Evolutionary conservation across 768 basidiomycete species (phyloP).

Genomic region (Naganishia vaughanmartiniae): DNA sequence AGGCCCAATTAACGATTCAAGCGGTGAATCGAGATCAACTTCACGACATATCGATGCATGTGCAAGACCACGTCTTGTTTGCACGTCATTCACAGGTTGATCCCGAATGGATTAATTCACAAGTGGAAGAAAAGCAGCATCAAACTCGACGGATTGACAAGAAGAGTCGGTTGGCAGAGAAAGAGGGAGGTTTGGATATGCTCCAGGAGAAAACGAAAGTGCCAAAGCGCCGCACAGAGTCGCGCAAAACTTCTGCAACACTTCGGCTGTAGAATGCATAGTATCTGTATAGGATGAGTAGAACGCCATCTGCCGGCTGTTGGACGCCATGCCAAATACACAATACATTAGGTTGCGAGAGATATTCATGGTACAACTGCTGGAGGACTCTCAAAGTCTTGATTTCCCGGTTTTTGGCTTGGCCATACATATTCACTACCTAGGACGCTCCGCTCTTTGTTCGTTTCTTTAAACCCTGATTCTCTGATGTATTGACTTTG

Average conservation of each 20-base stretch:
- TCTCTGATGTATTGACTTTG: background rate
- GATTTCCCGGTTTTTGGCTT: background rate
- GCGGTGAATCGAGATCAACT: background rate
- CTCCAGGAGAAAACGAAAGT: background rate
- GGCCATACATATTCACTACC: background rate
- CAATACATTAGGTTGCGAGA: background rate
- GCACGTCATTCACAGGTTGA: background rate
- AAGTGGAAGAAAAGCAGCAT: background rate
- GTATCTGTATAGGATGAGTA: background rate
- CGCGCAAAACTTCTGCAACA: slow-evolving; percentile 1
- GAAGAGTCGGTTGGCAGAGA: slow-evolving; percentile 10
- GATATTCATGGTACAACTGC: background rate
- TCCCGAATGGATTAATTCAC: background rate
- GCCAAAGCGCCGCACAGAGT: background rate
- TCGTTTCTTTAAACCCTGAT: background rate
- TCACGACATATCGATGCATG: background rate
- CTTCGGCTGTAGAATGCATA: background rate
- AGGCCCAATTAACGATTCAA: slow-evolving; percentile 21
- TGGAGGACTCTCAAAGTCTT: background rate
- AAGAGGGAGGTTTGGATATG: background rate
- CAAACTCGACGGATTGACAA: slow-evolving; percentile 10
- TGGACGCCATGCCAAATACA: background rate
- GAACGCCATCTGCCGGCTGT: background rate
- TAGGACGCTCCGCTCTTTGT: background rate
- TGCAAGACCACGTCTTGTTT: background rate